Base-by-base conservation (phyloP, 371 early-diverging fungal species). In the Saksenaea oblongispora region DNA sequence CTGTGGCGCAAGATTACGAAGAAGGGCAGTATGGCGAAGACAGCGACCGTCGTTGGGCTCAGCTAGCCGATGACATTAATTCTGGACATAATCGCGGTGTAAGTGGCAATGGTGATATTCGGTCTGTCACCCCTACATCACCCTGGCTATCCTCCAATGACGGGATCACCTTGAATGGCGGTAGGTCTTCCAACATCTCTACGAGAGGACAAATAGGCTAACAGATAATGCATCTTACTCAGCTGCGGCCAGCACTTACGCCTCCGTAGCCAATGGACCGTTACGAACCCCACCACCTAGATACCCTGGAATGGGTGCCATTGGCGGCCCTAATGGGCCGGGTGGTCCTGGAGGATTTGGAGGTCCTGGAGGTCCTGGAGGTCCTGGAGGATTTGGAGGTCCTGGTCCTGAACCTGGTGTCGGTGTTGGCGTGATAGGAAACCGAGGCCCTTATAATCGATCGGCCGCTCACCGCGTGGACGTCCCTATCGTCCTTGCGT, bases 1-100 rank as follows among this genome's bases (percentile, higher is more conserved):
- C 3, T 47, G 51, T 47, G 51, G 51, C 51, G 51, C 22, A 47
- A 47, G 51, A 47, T 47, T 47, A 18, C 22, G 51, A 47, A 47
- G 51, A 47, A 17, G 22, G 24, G n/a, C 22, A 47, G 22, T 47
- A 47, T 47, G 51, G 11, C 22, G 51, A 47, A 11, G 39, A 39
- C n/a, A 22, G 22, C 51, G 24, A 47, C 51, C 51, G 22, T 47
- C 51, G 51, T 11, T 47, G 51, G 51, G n/a, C 51, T 47, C 51
- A 47, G 11, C 22, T 47, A 47, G 22, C 18, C 51, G 51, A 47
- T 24, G 22, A 17, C 22, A 18, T 22, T 17, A 18, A 47, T 22
- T 22, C 51, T 47, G 51, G 24, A 18, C 51, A 22, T 47, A 22
- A 11, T 47, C 51, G 22, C 22, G 51, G 51, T 47, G 22, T 22